Evolutionary conservation across 2,329 filamentous ascomycete species (phyloP), one percentile per base, ranked within the genome.

Genomic region (Verticillium klebahnii): DNA sequence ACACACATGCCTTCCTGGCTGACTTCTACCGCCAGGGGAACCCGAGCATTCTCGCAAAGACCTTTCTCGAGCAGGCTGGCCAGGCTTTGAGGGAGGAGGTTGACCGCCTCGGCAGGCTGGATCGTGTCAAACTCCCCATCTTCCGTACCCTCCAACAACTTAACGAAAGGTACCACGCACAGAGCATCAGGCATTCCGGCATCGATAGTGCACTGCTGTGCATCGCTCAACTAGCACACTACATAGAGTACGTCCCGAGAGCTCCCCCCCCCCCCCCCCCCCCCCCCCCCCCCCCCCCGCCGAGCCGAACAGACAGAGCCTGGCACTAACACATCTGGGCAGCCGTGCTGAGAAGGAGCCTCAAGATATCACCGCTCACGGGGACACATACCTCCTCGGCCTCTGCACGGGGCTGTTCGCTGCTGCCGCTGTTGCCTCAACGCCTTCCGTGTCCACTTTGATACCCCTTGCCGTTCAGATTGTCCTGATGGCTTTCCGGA

Each of bases 381-480:
- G 78, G 69, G 73, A 85, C 75, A 83, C 80, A 15, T 77, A 82
- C 69, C 77, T 88, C 29, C 80, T 89, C 32, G 88, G 87, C 62
- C 81, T 91, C 54, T 90, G 88, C 78, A 89, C 87, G 50, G 89
- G 89, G 59, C 79, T 89, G 25, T 84, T 91, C 67, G 87, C 88
- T n/a, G 88, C 86, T n/a, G 79, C 84, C 14, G 88, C 87, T 17
- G 83, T 90, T 61, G 84, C 87, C 14, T 86, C 84, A 25, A 82
- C 88, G 36, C 83, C 82, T 63, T 87, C 85, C 6, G 76, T 89
- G 57, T 84, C 83, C 19, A 80, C 85, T 56, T 76, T 91, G 39
- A 78, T 90, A 25, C 82, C 82, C 7, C 78, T 90, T 58, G 87
- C 83, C 59, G 81, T 88, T 17, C 84, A 89, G 70, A 80, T 85